Base-by-base conservation (phyloP, 2,329 filamentous ascomycete genomes). In the Plectosphaerella cucumerina region DNA sequence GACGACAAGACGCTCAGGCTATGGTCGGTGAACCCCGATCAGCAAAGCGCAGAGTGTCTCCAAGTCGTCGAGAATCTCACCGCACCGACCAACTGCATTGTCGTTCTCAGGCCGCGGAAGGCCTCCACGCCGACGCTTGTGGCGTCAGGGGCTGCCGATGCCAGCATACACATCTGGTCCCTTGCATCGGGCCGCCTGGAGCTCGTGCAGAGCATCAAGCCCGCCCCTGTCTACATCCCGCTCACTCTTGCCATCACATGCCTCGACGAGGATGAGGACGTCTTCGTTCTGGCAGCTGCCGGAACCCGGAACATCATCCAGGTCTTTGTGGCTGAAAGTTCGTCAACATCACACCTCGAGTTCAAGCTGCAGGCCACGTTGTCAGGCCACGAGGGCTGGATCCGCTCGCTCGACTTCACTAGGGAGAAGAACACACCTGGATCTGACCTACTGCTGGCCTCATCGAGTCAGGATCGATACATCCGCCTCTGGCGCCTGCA, bases 391-490 rank as follows among this genome's bases (percentile, higher is more conserved):
- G 94, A 99, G 69, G 93, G 89, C 51, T 99, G 94, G 94, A 84
- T 99, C 44, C 80, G 93, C 45, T 93, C 90, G 14, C 75, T 99
- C 12, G 86, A 86, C 56, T 94, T 99, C 58, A 81, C 82, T 1
- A 74, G 73, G 53, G 89, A 94, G 62, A 78, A 69, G 14, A 64
- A 72, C 3, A 70, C 71, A 20, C 58, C 69, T 1, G 67, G 72
- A 0, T 81, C 81, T 48, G 92, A 97, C 64, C 65, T 96, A 4
- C 70, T 97, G 20, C 78, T 99, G 18, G 90, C 93, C 1, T 97
- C 93, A 11, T 92, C 92, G 20, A 97, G 93, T 65, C 94, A 99
- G 67, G 94, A 99, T 69, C 97, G 96, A 70, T 99, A 97, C 62
- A 86, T 97, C 53, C 87, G 94, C 39, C 80, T 99, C 34, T 99